Percentiles rank a stretch among this genome's conserved stretches.
Evolutionary conservation across 306 rosid species (phyloP).

Genomic region (Trifolium pratense): DNA sequence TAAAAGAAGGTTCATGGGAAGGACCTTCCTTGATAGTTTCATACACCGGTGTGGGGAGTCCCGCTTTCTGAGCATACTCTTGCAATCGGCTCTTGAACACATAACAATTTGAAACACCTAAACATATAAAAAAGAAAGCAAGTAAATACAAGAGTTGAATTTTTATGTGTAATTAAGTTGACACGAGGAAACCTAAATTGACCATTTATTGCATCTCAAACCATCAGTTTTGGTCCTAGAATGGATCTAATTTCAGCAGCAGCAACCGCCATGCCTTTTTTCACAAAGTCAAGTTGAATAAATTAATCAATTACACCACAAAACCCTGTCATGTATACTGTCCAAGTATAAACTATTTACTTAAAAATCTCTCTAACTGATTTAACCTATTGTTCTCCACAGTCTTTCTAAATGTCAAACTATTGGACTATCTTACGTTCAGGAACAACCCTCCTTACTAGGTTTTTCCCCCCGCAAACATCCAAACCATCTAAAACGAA

Average conservation of each 20-base stretch:
- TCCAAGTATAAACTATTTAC: background rate
- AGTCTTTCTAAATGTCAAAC: background rate
- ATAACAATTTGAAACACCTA: slow-evolving; percentile 92
- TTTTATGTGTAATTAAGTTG: background rate
- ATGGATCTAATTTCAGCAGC: background rate
- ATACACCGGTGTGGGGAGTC: slow-evolving; percentile 81
- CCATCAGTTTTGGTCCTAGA: background rate
- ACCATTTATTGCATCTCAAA: slow-evolving; percentile 2
- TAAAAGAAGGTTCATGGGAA: slow-evolving; percentile 86
- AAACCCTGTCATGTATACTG: background rate
- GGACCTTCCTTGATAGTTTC: slow-evolving; percentile 94
- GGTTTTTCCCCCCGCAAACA: background rate
- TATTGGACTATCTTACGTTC: background rate
- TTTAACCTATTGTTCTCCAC: background rate
- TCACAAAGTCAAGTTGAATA: background rate
- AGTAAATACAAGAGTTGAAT: background rate
- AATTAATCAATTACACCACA: background rate
- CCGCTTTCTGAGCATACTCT: slow-evolving; percentile 89
- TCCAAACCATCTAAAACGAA: background rate
- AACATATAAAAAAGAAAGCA: slow-evolving; percentile 24
- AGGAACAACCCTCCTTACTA: background rate
- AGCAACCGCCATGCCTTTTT: background rate
- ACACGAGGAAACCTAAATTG: slow-evolving; percentile 24
- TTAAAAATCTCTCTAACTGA: background rate
- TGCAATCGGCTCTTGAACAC: slow-evolving; percentile 90